Percentiles rank a stretch among this genome's conserved stretches.
Conservation (phyloP, 768 basidiomycete genomes). For the Pleurotus eryngii region DNA sequence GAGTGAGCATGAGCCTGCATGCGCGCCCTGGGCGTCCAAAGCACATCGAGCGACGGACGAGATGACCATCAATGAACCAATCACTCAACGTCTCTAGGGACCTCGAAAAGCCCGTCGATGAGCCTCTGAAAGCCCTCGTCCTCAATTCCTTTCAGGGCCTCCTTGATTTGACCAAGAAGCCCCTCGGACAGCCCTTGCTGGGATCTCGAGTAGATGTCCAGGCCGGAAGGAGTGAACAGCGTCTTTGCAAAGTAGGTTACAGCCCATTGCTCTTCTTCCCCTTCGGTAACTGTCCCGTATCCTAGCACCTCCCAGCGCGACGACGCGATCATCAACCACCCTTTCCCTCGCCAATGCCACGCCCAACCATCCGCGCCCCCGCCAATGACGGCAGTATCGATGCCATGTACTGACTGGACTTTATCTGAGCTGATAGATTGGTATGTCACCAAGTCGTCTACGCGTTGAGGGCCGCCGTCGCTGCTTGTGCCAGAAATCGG, state of each 20-base stretch:
- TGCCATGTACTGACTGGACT: not conserved
- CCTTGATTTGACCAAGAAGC: conserved; percentile 6
- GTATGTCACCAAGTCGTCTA: conserved; percentile 8
- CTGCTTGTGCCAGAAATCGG: not conserved
- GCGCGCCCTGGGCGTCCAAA: too few relatives aligned
- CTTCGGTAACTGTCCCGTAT: conserved; percentile 5
- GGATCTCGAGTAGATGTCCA: conserved; percentile 13
- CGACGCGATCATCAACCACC: conserved; percentile 15
- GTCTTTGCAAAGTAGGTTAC: conserved; percentile 15
- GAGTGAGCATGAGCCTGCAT: too few relatives aligned
- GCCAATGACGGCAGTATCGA: conserved; percentile 1
- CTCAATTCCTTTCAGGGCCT: conserved; percentile 5
- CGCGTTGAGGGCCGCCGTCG: not conserved
- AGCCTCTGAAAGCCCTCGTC: conserved; percentile 4
- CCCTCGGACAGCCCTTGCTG: conserved; percentile 9
- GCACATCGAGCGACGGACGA: too few relatives aligned
- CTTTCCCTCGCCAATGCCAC: conserved; percentile 13
- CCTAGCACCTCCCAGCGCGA: conserved; percentile 13
- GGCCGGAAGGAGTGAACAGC: conserved; percentile 10
- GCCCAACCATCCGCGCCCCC: conserved; percentile 1
- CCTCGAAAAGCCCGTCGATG: not conserved
- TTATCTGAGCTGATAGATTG: not conserved
- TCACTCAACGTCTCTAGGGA: not conserved
- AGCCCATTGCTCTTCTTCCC: conserved; percentile 10
- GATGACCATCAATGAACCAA: too few relatives aligned